These are phyloP conservation scores for Elaeis guineensis DNA, from an alignment of 176 grass and related monocot genomes.

Conservation along the genomic window DNA sequence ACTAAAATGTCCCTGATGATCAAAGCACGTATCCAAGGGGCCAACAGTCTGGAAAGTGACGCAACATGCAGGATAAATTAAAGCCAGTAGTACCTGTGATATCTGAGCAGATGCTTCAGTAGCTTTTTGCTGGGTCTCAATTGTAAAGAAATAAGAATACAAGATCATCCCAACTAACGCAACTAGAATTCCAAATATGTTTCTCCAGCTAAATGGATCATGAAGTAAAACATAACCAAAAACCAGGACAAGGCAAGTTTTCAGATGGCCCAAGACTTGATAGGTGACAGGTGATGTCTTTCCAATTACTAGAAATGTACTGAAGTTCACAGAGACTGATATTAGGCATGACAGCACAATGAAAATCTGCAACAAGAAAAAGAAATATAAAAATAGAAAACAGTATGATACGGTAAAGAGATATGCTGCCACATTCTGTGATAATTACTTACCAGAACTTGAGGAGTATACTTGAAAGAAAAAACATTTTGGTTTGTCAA, in stretches of 20 bases:
- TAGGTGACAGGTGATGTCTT: constrained; percentile 93
- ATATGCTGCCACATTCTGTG: too few species aligned
- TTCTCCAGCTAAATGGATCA: constrained; percentile 90
- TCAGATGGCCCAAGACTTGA: constrained; percentile 88
- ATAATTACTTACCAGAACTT: constrained; percentile 20
- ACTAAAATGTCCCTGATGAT: too few species aligned
- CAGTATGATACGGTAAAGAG: background rate
- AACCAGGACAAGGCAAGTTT: constrained; percentile 82
- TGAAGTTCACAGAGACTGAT: constrained; percentile 86
- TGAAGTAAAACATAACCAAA: constrained; percentile 86
- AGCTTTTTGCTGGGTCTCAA: constrained; percentile 50
- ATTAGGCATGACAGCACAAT: constrained; percentile 82
- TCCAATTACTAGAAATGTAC: constrained; percentile 81
- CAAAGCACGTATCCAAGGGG: too few species aligned
- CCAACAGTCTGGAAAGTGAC: too few species aligned
- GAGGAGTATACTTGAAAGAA: constrained; percentile 24
- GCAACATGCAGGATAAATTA: too few species aligned
- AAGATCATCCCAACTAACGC: constrained; percentile 74
- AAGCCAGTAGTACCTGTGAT: constrained; percentile 26
- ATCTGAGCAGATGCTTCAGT: constrained; percentile 36
- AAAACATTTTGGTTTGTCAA: constrained; percentile 26
- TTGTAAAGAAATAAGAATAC: constrained; percentile 71
- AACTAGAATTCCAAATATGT: constrained; percentile 80
- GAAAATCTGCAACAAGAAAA: constrained; percentile 49
- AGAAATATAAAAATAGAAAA: constrained; percentile 23